These are phyloP conservation scores for Didymella sp. DNA, from an alignment of 2,329 filamentous ascomycete species.

Conservation along the genomic window DNA sequence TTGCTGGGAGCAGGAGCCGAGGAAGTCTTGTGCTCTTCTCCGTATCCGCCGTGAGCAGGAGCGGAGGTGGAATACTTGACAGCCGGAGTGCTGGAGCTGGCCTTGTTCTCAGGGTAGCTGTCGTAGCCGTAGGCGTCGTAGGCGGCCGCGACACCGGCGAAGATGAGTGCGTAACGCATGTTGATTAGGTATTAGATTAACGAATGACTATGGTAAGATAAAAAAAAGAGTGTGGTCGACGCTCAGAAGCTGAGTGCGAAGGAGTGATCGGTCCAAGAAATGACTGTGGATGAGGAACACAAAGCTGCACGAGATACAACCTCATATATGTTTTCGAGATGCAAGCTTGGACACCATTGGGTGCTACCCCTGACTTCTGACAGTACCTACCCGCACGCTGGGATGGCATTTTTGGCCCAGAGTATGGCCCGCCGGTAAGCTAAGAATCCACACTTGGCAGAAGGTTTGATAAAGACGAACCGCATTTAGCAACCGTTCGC, in stretches of 20 bases:
- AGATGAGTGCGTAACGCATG: constrained; percentile 37
- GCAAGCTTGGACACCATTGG: constrained; percentile 8
- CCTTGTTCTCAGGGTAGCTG: constrained; percentile 9
- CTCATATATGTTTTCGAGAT: constrained; percentile 12
- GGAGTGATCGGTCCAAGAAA: constrained; percentile 24
- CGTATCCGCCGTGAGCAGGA: constrained; percentile 15
- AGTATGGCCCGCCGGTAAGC: constrained; percentile 6
- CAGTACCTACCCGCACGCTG: background rate
- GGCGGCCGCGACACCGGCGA: constrained; percentile 36
- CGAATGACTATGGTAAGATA: constrained; percentile 39
- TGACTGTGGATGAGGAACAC: constrained; percentile 20
- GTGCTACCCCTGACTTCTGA: constrained; percentile 13
- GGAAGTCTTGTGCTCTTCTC: constrained; percentile 11
- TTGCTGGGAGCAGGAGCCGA: constrained; percentile 20
- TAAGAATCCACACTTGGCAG: constrained; percentile 1
- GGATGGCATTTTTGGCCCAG: constrained; percentile 2
- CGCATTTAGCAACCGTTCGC: constrained; percentile 1
- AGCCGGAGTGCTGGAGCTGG: constrained; percentile 17
- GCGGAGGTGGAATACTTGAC: constrained; percentile 7
- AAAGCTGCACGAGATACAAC: constrained; percentile 1
- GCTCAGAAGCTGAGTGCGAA: constrained; percentile 27
- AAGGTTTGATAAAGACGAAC: constrained; percentile 6
- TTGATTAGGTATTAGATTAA: constrained; percentile 21
- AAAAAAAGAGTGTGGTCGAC: constrained; percentile 19
- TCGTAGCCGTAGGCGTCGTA: constrained; percentile 30